Evolutionary conservation across 495 filamentous ascomycete genomes (phyloP), one percentile per base, ranked within the genome.

Genomic region (Podospora bellae-mahoneyi): DNA sequence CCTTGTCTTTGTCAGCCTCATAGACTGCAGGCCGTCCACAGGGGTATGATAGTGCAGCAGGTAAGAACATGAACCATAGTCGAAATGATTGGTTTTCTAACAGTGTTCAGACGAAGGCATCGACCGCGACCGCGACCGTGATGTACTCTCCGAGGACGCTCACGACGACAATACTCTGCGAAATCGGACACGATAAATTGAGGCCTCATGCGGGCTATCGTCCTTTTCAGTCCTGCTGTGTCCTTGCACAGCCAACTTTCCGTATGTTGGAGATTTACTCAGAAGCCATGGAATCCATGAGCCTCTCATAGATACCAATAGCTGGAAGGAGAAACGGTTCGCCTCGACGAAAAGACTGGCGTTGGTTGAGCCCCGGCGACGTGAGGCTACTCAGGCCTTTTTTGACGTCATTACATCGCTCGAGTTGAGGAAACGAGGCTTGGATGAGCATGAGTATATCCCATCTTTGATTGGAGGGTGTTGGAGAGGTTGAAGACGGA

Each of bases 381-480:
- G 66, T 13, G 72, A 79, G 28, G 78, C 79, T 1, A 84, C 83
- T 1, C 60, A 67, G 7, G 74, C 73, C 0, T 82, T 86, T 56
- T 65, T 84, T 26, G 64, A 69, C 18, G 65, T 62, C 6, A 77
- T 85, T 34, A 74, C 73, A 58, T 13, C 7, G 3, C 7, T 48
- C 2, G 76, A 69, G 3, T 74, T 75, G 0, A 69, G 71, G 26
- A 66, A 82, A n/a, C 78, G 59, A 68, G 74, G 68, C 23, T 71
- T 64, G 32, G 76, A 74, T 5, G 77, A 79, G 10, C 73, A 74
- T 30, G 76, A 78, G 64, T 81, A 78, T 72, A 74, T 84, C 0
- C 73, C 2, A 75, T 84, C 0, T 86, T 80, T 60, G 84, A 86
- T 68, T 86, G 84, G 84, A 71, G 80, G 16, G 74, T 84, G 1